phyloP scores from a whole-genome alignment of 129 eudicot genomes.

The Arctium minus region DNA sequence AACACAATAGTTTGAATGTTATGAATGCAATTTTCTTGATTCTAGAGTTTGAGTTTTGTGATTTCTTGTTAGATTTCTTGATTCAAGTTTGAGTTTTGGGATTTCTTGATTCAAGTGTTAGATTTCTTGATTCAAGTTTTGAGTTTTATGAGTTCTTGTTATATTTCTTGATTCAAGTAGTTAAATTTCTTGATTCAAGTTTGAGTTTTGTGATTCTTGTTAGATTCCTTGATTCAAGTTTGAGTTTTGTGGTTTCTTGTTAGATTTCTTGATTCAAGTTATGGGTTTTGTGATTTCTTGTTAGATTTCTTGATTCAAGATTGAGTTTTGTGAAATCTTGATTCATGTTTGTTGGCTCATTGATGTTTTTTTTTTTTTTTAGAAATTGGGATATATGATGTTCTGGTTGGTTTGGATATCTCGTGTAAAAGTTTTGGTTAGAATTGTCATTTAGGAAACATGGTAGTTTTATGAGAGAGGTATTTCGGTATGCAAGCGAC shows the following conservation, averaged over 20 bases:
- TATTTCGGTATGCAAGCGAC: not conserved
- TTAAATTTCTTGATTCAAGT: not conserved
- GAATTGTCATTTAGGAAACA: not conserved
- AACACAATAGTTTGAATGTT: slow-evolving; percentile 29
- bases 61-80: not conserved
- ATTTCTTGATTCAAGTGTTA: not conserved
- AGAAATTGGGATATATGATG: not conserved
- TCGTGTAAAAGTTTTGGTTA: not conserved
- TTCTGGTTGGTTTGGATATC: not conserved
- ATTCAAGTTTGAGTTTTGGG: not conserved
- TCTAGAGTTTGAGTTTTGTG: not conserved
- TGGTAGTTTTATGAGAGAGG: not conserved
- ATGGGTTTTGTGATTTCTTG: not conserved
- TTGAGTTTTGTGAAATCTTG: not conserved
- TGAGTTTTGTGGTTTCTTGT: not conserved
- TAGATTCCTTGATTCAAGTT: slow-evolving; percentile 1
- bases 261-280: not conserved
- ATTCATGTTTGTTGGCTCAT: not conserved
- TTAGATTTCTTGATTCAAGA: not conserved
- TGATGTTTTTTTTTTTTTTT: not conserved
- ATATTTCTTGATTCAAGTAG: not conserved
- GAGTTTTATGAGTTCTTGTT: not conserved
- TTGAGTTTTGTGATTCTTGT: not conserved
- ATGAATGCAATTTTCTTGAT: not conserved
- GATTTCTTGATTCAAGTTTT: not conserved